Evolutionary conservation across 164 flowering plant species (phyloP), one percentile per base, ranked within the genome.

Genomic region (Berberis vulgaris): DNA sequence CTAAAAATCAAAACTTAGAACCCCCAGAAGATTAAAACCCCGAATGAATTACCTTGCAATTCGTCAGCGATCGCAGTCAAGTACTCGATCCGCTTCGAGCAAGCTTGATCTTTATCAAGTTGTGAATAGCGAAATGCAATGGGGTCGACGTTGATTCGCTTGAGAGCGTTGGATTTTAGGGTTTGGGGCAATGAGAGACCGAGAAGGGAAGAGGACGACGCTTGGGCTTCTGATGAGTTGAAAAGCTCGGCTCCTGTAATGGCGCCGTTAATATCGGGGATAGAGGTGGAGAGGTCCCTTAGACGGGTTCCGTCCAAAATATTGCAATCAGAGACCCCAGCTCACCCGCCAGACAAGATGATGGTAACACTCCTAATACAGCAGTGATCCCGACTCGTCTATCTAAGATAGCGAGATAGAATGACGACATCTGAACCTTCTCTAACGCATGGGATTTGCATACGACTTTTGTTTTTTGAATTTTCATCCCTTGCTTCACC

Each of bases 281-380:
- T 64, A 12, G 72, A 47, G 42, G 69, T 67, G 41, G 72, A 67
- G 65, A 74, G 44, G 47, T 60, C 57, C 70, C 79, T 60, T 12
- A 83, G 82, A 12, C n/a, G 63, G n/a, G 77, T 42, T 44, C 90
- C 94, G 73, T 87, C 90, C n/a, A 87, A 66, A 3, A 84, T 66
- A 43, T 78, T 74, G 40, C 81, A 57, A 10, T 26, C 54, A 10
- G 26, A 26, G 0, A 26, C 26, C 26, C 26, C 26, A 26, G 26
- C 26, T 26, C 0, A 26, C 26, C 26, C 26, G 26, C 26, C 26
- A 26, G 26, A 26, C 26, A 26, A 26, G 26, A 26, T 26, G 26
- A 26, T 26, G 26, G 26, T 26, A 26, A 26, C 26, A 26, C 26
- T 26, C 26, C 0, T 26, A 26, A 26, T 26, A 26, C 26, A 26